Base-by-base conservation (phyloP, 2,329 filamentous ascomycete species). In the Venturia nashicola region DNA sequence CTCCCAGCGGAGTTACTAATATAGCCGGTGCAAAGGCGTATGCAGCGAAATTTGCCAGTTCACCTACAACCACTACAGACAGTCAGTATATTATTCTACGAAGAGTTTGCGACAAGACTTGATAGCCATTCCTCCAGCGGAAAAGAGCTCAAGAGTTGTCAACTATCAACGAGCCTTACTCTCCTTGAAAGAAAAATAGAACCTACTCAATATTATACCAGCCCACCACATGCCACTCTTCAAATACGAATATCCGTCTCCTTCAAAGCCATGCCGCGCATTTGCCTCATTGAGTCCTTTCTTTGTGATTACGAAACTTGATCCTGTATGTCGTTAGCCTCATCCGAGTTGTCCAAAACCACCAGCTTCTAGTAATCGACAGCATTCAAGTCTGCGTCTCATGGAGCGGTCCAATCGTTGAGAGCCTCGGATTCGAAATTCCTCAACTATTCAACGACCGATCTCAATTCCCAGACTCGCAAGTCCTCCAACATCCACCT, bases 11-110 rank as follows among this genome's bases (percentile, higher is more conserved):
- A 5, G 94, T 99, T 48, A 99, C 94, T 62, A 99, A 83, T 76
- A 99, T 99, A n/a, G 94, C 95, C 48, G 94, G 94, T 68, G 94
- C 94, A 77, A 97, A 99, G 8, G 94, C 94, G 74, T 99, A 99
- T 67, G 94, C 94, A 61, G 92, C 92, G 74, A 99, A 99, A 76
- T 99, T 99, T 78, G 91, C 95, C 65, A 97, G 80, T 78, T 99
- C 94, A 72, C 94, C 94, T 55, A 95, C 78, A 66, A 91, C 89
- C 84, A 99, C 91, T 96, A 71, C 63, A 63, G 11, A 46, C 16
- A 20, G 39, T 61, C 65, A 65, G 68, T 64, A 46, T 59, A 12
- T 12, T 14, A 5, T 27, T 11, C 1, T n/a, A n/a, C 14, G 32
- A 59, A 18, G 11, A 39, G 18, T n/a, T 39, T 59, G 27, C 55